phyloP scores from a whole-genome alignment of 2,329 filamentous ascomycete species.

The Chaetomium strumarium region DNA sequence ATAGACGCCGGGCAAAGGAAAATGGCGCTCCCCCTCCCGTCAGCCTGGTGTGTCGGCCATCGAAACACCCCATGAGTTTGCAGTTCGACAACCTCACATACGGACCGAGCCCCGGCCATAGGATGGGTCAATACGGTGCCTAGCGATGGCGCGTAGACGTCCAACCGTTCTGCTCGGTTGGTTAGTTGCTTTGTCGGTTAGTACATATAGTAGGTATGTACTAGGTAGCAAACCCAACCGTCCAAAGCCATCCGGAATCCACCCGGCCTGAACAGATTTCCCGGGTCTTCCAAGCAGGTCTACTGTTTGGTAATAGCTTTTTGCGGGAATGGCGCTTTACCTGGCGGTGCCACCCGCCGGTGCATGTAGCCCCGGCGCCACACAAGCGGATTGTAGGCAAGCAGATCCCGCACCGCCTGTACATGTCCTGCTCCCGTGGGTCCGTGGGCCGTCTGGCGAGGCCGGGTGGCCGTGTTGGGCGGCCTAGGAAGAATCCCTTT shows the following conservation, averaged over 20 bases:
- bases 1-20: too few species aligned
- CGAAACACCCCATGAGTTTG: too few species aligned
- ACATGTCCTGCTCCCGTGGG: not conserved
- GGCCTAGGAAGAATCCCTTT: conserved; percentile 11
- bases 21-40: too few species aligned
- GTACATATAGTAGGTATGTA: too few species aligned
- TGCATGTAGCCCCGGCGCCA: not conserved
- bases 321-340: not conserved
- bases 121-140: too few species aligned
- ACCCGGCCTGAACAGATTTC: not conserved
- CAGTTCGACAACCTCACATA: too few species aligned
- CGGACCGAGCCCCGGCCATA: too few species aligned
- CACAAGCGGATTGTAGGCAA: conserved; percentile 11
- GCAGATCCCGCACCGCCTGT: conserved; percentile 2
- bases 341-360: not conserved
- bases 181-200: not conserved
- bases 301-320: not conserved
- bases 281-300: not conserved
- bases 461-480: conserved; percentile 11
- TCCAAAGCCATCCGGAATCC: not conserved
- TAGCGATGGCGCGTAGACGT: too few species aligned
- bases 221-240: not conserved
- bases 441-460: conserved; percentile 2
- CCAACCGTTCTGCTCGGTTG: not conserved
- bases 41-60: too few species aligned